phyloP scores from a whole-genome alignment of 2,329 filamentous ascomycete genomes.

The Cladophialophora carrionii region DNA sequence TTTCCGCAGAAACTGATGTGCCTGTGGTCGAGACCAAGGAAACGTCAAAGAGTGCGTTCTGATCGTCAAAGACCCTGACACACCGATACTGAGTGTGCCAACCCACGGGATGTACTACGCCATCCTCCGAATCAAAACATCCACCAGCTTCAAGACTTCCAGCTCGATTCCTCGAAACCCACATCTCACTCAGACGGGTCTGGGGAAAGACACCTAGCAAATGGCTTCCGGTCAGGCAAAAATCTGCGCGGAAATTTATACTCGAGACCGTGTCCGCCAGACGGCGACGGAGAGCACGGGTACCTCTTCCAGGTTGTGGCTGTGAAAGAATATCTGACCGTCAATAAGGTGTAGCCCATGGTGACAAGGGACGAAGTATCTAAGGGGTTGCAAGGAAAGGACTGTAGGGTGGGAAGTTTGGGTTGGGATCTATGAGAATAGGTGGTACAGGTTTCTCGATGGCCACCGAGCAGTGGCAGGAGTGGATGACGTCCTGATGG shows the following conservation, averaged over 20 bases:
- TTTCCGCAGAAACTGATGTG: constrained; percentile 43
- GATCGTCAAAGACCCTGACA: constrained; percentile 54
- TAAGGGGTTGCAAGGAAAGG: constrained; percentile 52
- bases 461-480: not conserved
- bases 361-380: constrained; percentile 52
- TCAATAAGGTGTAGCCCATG: constrained; percentile 44
- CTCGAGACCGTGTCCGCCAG: constrained; percentile 51
- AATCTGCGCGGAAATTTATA: constrained; percentile 51
- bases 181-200: not conserved
- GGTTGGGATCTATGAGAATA: constrained; percentile 53
- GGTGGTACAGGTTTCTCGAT: constrained; percentile 38
- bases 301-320: constrained; percentile 59
- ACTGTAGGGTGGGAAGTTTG: constrained; percentile 58
- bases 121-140: constrained; percentile 46
- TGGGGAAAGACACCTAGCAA: constrained; percentile 37
- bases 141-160: constrained; percentile 47
- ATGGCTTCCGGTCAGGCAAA: constrained; percentile 55
- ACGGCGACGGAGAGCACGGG: constrained; percentile 58
- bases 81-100: constrained; percentile 51
- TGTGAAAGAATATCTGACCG: constrained; percentile 51
- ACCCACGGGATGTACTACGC: constrained; percentile 52
- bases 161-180: constrained; percentile 38
- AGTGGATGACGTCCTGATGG: not conserved
- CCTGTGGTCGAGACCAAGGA: constrained; percentile 37
- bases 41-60: constrained; percentile 53